Evolutionary conservation across 176 grass and related monocot genomes (phyloP).

Genomic region (Triticum dicoccoides): DNA sequence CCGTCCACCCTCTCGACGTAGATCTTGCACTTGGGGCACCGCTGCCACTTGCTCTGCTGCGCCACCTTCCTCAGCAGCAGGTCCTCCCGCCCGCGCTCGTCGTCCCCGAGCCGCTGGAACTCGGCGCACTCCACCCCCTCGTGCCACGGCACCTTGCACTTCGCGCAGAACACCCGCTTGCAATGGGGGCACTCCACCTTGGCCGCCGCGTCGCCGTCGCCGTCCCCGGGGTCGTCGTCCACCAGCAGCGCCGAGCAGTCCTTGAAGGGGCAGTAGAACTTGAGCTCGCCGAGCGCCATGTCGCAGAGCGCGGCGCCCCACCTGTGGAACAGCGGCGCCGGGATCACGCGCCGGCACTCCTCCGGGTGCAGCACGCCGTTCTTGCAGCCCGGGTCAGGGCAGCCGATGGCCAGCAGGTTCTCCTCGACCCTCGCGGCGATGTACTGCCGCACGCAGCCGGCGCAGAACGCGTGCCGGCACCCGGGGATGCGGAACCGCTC

Average conservation of each 20-base stretch:
- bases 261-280: conserved; percentile 71
- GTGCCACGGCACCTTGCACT: conserved; percentile 79
- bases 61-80: conserved; percentile 60
- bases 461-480: conserved; percentile 63
- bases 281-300: conserved; percentile 27
- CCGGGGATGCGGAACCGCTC: conserved; percentile 36
- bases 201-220: not conserved
- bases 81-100: conserved; percentile 51
- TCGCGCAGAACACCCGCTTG: conserved; percentile 55
- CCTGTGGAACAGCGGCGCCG: conserved; percentile 24
- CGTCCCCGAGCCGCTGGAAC: conserved; percentile 38
- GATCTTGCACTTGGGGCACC: conserved; percentile 77
- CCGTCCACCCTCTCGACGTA: conserved; percentile 65
- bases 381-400: conserved; percentile 43
- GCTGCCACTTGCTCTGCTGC: conserved; percentile 58
- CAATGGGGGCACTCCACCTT: conserved; percentile 60
- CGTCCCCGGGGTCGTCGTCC: conserved; percentile 30
- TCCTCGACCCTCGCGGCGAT: conserved; percentile 51
- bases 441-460: conserved; percentile 52
- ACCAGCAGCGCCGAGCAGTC: conserved; percentile 58
- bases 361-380: conserved; percentile 40
- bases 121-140: conserved; percentile 41
- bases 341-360: conserved; percentile 44
- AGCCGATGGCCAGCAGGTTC: conserved; percentile 38
- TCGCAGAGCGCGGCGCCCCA: conserved; percentile 60